Evolutionary conservation across 2,329 filamentous ascomycete species (phyloP).

Genomic region (Penicillium sp.): DNA sequence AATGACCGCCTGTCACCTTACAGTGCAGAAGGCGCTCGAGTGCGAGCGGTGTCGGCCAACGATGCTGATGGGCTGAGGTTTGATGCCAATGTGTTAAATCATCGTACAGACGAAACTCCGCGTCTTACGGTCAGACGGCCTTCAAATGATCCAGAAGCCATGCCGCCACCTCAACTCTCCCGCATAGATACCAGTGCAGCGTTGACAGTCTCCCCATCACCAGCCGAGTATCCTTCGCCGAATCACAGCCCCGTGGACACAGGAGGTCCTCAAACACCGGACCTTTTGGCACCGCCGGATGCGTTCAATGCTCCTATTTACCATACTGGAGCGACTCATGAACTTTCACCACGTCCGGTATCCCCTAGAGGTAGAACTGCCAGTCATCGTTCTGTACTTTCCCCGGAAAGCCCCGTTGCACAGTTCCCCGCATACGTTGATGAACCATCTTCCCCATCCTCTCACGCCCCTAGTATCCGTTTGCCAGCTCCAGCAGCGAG

Average conservation of each 20-base stretch:
- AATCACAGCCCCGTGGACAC: slow-evolving; percentile 30
- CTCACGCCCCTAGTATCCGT: slow-evolving; percentile 53
- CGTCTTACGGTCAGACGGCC: slow-evolving; percentile 41
- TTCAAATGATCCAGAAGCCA: slow-evolving; percentile 25
- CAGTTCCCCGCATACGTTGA: slow-evolving; percentile 69
- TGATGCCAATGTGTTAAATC: slow-evolving; percentile 37
- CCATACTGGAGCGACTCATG: slow-evolving; percentile 20
- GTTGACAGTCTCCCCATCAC: slow-evolving; percentile 34
- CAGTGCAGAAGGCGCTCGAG: slow-evolving; percentile 28
- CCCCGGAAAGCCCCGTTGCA: slow-evolving; percentile 44
- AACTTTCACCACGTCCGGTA: slow-evolving; percentile 26
- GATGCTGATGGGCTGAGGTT: slow-evolving; percentile 49
- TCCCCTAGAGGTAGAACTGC: slow-evolving; percentile 28
- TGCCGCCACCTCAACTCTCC: slow-evolving; percentile 15
- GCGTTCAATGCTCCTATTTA: slow-evolving; percentile 39
- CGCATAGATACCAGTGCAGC: slow-evolving; percentile 24
- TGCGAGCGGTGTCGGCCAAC: slow-evolving; percentile 58
- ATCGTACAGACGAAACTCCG: slow-evolving; percentile 22
- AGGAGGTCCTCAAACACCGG: slow-evolving; percentile 30
- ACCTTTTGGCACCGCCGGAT: slow-evolving; percentile 43
- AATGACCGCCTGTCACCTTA: slow-evolving; percentile 25
- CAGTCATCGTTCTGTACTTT: slow-evolving; percentile 8
- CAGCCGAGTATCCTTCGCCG: slow-evolving; percentile 28
- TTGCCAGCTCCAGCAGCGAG: slow-evolving; percentile 47
- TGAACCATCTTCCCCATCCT: slow-evolving; percentile 45